Percentiles rank a stretch among this genome's conserved stretches.
Evolutionary conservation across 805 yeast genomes (phyloP).

Genomic region (Cyberlindnera maritima): DNA sequence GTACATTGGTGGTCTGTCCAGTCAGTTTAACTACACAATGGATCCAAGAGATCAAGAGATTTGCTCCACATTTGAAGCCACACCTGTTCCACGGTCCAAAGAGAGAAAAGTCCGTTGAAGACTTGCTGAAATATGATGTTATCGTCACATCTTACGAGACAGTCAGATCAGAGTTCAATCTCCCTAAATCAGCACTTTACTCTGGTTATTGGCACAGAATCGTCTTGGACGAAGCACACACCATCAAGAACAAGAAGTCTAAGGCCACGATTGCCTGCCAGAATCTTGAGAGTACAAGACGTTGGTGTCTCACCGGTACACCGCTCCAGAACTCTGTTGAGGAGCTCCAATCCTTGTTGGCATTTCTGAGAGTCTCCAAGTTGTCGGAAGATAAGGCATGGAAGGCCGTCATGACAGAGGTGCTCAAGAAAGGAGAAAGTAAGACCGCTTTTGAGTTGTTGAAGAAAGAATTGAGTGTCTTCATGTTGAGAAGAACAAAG

Average conservation of each 20-base stretch:
- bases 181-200: conserved; percentile 26
- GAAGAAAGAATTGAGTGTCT: conserved; percentile 26
- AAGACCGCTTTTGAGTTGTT: conserved; percentile 39
- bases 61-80: conserved; percentile 43
- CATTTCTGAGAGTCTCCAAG: conserved; percentile 39
- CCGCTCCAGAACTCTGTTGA: conserved; percentile 57
- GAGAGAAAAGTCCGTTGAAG: conserved; percentile 35
- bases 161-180: conserved; percentile 36
- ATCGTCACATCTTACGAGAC: conserved; percentile 70
- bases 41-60: conserved; percentile 60
- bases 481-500: conserved; percentile 49
- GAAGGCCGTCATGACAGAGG: conserved; percentile 36
- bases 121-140: conserved; percentile 51
- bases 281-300: conserved; percentile 37
- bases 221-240: conserved; percentile 64
- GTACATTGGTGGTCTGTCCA: conserved; percentile 70
- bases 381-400: conserved; percentile 17
- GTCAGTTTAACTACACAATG: conserved; percentile 73
- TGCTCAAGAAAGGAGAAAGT: conserved; percentile 29
- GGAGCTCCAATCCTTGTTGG: conserved; percentile 50
- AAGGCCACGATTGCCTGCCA: conserved; percentile 45
- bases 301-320: conserved; percentile 66
- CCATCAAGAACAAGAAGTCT: conserved; percentile 50
- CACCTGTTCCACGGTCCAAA: conserved; percentile 53
- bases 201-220: conserved; percentile 44